Percentiles rank a stretch among this genome's conserved stretches.
Conservation (phyloP, 2,329 filamentous ascomycete genomes). For the Beauveria sp. region DNA sequence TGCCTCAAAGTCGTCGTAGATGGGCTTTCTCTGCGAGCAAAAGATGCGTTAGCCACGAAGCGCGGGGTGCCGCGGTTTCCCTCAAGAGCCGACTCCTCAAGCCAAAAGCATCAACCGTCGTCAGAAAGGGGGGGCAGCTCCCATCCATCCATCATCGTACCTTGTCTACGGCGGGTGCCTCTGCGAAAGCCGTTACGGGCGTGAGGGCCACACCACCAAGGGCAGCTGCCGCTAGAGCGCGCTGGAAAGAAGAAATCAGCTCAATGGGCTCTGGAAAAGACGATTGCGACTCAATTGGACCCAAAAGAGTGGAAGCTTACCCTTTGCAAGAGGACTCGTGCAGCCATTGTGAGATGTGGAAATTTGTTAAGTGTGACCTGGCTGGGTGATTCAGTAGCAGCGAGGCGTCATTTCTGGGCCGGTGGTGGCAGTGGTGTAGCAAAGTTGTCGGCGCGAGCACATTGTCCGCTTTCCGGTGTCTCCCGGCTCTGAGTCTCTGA, state of each 20-base stretch:
- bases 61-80: slow-evolving; percentile 14
- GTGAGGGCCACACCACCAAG: slow-evolving; percentile 40
- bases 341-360: slow-evolving; percentile 9
- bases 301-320: neutral
- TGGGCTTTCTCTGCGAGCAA: slow-evolving; percentile 50
- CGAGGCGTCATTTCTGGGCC: slow-evolving; percentile 11
- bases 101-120: neutral
- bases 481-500: neutral
- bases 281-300: neutral
- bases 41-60: neutral
- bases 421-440: neutral
- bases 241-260: slow-evolving; percentile 32
- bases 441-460: slow-evolving; percentile 10
- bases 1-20: slow-evolving; percentile 65
- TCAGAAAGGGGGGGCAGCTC: neutral
- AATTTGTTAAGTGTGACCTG: neutral
- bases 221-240: slow-evolving; percentile 43
- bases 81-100: neutral
- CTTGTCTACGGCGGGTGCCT: slow-evolving; percentile 31
- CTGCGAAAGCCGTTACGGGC: slow-evolving; percentile 43
- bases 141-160: neutral
- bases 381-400: neutral
- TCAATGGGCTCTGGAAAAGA: slow-evolving; percentile 10
- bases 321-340: slow-evolving; percentile 12
- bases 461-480: slow-evolving; percentile 10